Evolutionary conservation across 192 early-diverging fungal genomes (phyloP), one percentile per base, ranked within the genome.

Genomic region (Gorgonomyces haynaldii): DNA sequence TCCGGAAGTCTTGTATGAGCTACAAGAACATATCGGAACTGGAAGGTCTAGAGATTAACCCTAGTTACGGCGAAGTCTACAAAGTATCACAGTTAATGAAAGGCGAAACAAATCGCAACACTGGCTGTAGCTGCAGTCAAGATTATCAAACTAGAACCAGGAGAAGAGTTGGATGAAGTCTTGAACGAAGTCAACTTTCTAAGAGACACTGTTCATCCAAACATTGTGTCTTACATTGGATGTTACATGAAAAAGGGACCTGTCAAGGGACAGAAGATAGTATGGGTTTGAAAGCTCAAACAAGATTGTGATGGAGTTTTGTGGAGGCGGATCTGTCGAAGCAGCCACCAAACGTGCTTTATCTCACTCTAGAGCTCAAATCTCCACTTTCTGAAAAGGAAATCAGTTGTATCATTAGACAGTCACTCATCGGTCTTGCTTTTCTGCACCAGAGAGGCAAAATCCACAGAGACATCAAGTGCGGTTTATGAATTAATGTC

Each of bases 141-240:
- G 42, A 52, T 79, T 27, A 74, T 79, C 49, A 66, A 65, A 36
- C 60, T 79, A 13, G 75, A 79, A 52, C 57, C 65, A 10, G 65
- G 61, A 22, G 77, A 79, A 50, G 66, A 79, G 35, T 50, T 79
- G 6, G 63, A 72, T 42, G 69, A 76, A 34, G 75, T 79, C 15
- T 61, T 79, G 32, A 53, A 70, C 39, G 77, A 79, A 37, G 69
- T 79, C 52, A 72, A 79, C 43, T 76, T 79, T 46, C 65, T 79
- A 35, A 53, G 67, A 13, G 68, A 65, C 25, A 73, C 73, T 46
- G 40, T 41, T 3, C 71, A 79, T 42, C 37, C 31, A 13, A 78
- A 74, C 39, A 62, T 79, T 15, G 75, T 79, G 1, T 45, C 58
- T 3, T 79, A 75, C 47, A 60, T 67, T 23, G 74, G 69, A 6